phyloP scores from a whole-genome alignment of 345 rosid species.

The Populus pruinosa region DNA sequence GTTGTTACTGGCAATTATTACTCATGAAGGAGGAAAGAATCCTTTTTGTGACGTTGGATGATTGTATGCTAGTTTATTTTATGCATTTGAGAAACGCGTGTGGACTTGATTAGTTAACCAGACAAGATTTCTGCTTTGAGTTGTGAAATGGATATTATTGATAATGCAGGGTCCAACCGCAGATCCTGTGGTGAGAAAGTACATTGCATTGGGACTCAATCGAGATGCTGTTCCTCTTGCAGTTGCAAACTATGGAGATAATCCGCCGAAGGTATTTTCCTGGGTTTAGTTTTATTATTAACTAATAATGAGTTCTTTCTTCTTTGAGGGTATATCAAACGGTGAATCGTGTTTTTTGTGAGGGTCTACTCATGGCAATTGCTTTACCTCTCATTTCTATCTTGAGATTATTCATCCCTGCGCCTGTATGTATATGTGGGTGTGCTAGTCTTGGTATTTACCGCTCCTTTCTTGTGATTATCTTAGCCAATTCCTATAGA shows the following conservation, averaged over 20 bases:
- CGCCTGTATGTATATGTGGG: neutral
- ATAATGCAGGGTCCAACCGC: conserved; percentile 48
- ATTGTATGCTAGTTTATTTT: neutral
- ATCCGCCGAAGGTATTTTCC: conserved; percentile 63
- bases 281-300: neutral
- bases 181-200: conserved; percentile 66
- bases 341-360: neutral
- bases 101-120: neutral
- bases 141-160: neutral
- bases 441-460: neutral
- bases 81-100: neutral
- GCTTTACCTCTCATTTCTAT: neutral
- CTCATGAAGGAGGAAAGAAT: neutral
- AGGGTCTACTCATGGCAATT: neutral
- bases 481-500: neutral
- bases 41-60: neutral
- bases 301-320: neutral
- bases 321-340: neutral
- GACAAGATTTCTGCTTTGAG: neutral
- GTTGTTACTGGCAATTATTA: neutral
- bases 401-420: neutral
- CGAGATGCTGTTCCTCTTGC: conserved; percentile 71
- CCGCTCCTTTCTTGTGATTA: neutral
- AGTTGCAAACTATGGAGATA: conserved; percentile 80
- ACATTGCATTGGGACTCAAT: conserved; percentile 57